These are phyloP conservation scores for Candida tibetensis DNA, from an alignment of 805 yeast species.

Conservation along the genomic window DNA sequence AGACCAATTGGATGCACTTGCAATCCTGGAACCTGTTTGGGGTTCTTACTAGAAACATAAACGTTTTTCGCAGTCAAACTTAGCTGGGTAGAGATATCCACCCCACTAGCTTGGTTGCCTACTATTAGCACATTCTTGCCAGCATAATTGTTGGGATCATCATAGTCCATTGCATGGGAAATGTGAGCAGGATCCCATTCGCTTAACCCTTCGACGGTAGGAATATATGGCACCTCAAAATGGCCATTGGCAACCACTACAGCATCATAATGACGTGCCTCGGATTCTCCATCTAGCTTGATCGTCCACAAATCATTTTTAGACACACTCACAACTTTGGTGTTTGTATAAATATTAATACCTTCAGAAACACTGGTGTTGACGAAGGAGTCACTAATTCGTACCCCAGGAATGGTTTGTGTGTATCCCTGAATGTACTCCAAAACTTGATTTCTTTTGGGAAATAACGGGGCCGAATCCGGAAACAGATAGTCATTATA, in stretches of 20 bases:
- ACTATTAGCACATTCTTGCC: conserved; percentile 18
- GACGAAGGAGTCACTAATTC: no score
- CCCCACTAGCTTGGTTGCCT: conserved; percentile 30
- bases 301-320: conserved; percentile 12
- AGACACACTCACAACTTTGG: conserved; percentile 12
- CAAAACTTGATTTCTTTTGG: conserved; percentile 16
- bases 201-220: conserved; percentile 18
- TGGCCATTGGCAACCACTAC: conserved; percentile 27
- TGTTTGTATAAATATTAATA: conserved; percentile 8
- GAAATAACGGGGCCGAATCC: conserved; percentile 12
- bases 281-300: no score
- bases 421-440: conserved; percentile 17
- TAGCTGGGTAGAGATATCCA: conserved; percentile 14
- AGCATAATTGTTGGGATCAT: conserved; percentile 12
- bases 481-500: conserved; percentile 33
- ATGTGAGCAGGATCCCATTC: conserved; percentile 20
- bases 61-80: conserved; percentile 11
- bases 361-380: no score
- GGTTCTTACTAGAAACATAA: conserved; percentile 11
- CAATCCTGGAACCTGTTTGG: not conserved
- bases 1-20: conserved; percentile 4
- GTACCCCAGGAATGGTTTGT: conserved; percentile 15
- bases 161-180: conserved; percentile 21
- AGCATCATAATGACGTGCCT: conserved; percentile 21
- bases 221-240: conserved; percentile 21